Evolutionary conservation across 768 basidiomycete species (phyloP), one percentile per base, ranked within the genome.

Genomic region (Phylloporus scabripes): DNA sequence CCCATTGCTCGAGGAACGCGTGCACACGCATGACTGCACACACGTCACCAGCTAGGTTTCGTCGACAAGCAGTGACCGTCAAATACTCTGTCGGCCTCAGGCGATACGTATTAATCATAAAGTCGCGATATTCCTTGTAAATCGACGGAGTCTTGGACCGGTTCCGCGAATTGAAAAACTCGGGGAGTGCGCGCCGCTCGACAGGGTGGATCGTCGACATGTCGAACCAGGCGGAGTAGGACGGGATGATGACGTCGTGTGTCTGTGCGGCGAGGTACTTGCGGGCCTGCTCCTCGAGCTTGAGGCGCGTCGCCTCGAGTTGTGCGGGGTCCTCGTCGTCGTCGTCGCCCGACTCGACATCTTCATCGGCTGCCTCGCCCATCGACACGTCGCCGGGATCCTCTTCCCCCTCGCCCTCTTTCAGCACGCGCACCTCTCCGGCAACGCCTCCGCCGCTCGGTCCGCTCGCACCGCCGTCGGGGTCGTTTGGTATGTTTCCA

Each of bases 71-170:
- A 1, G 96, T 99, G 50, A 98, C 90, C 15, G 96, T 99, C 50
- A 99, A 78, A 60, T 99, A 99, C 66, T 99, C 96, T 20, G 79
- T 80, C 1, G 96, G 96, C 44, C 96, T 79, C 33, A 99, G 76
- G 44, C 96, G 78, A 69, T 97, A 98, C 1, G 96, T 93, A 72
- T 99, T 97, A 67, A 99, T 82, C 95, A 99, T 99, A 59, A 99
- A 99, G 75, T 99, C 95, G 52, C 96, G 83, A 62, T 99, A 99
- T 66, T 99, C 95, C 68, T 98, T 98, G 76, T 98, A 99, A 53
- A 97, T 92, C 17, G 89, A 77, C 0, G 96, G 95, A 1, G 95
- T 96, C 72, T 99, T 99, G 53, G 85, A 88, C 48, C 94, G 73
- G 67, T 98, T 97, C 46, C 92, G 78, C 39, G 88, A 89, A 65